Base-by-base conservation (phyloP, 2,329 filamentous ascomycete genomes). In the Diaporthe destruens region DNA sequence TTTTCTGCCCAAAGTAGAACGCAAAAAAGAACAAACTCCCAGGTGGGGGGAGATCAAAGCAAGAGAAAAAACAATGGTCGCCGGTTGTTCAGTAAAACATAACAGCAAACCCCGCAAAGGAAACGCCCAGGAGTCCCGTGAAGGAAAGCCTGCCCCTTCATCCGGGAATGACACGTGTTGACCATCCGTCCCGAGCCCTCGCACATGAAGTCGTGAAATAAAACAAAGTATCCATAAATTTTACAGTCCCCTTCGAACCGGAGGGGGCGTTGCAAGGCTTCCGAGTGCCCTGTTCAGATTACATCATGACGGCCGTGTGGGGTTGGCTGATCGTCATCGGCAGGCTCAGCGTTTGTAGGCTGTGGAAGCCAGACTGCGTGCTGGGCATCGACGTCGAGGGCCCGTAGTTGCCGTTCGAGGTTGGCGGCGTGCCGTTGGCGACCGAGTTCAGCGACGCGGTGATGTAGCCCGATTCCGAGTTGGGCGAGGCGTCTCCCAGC, bases 401-500 rank as follows among this genome's bases (percentile, higher is more conserved):
- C 57, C 80, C 74, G 34, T 78, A 77, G 71, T 79, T 77, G 57
- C 77, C 78, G 67, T 78, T 78, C 8, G 80, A 77, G 11, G 77
- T 78, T 65, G 75, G 74, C 8, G 77, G 75, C 72, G 74, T 75
- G 69, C 70, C 74, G 75, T 82, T 81, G 49, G 82, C 80, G 34
- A 84, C 79, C 25, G 84, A 82, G 75, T 86, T 87, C 16, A 92
- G 81, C 1, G 88, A 88, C 6, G 83, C 80, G 7, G 87, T 81
- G 56, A 88, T 81, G 80, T 93, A 93, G 70, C 90, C 90, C 76
- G 87, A 85, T 76, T 93, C 91, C 0, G 92, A 93, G 61, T 88
- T 90, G 20, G 94, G 93, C 16, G 93, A 95, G 23, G 92, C 91
- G 75, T 95, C 93, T 75, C 94, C 94, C 36, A 95, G 88, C 51